Conservation (phyloP, 805 yeast genomes). For the Priceomyces melissophilus region DNA sequence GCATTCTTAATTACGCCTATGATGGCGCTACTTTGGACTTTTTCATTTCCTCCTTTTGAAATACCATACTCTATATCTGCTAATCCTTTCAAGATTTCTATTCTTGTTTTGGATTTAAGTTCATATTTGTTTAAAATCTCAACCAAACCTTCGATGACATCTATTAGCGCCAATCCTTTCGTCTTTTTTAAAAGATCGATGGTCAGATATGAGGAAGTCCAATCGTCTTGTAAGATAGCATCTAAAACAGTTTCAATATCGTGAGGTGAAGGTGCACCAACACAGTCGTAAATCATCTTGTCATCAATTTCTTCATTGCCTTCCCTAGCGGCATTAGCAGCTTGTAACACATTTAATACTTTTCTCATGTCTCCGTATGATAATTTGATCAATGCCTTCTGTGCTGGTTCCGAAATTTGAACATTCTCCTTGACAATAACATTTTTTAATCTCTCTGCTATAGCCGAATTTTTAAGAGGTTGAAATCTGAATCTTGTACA, state of each 20-base stretch:
- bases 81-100: slow-evolving; percentile 62
- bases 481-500: slow-evolving; percentile 93
- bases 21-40: slow-evolving; percentile 83
- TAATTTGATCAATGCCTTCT: slow-evolving; percentile 60
- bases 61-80: slow-evolving; percentile 90
- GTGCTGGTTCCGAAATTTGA: slow-evolving; percentile 55
- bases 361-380: slow-evolving; percentile 97
- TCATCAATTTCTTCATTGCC: slow-evolving; percentile 53
- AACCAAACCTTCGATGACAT: slow-evolving; percentile 72
- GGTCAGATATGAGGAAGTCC: slow-evolving; percentile 73
- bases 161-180: slow-evolving; percentile 89
- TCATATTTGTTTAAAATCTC: slow-evolving; percentile 68
- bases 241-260: slow-evolving; percentile 75
- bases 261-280: slow-evolving; percentile 91
- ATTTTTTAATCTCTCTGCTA: slow-evolving; percentile 60
- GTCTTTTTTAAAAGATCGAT: slow-evolving; percentile 59
- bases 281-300: slow-evolving; percentile 84
- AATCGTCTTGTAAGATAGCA: slow-evolving; percentile 79
- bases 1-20: slow-evolving; percentile 80
- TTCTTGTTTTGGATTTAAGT: slow-evolving; percentile 58
- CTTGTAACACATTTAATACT: slow-evolving; percentile 89
- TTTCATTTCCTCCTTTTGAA: slow-evolving; percentile 88
- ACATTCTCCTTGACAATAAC: slow-evolving; percentile 72
- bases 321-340: slow-evolving; percentile 73
- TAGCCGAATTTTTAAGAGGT: slow-evolving; percentile 69